Base-by-base conservation (phyloP, 176 grass and related monocot species). In the Cenchrus fungigraminus region DNA sequence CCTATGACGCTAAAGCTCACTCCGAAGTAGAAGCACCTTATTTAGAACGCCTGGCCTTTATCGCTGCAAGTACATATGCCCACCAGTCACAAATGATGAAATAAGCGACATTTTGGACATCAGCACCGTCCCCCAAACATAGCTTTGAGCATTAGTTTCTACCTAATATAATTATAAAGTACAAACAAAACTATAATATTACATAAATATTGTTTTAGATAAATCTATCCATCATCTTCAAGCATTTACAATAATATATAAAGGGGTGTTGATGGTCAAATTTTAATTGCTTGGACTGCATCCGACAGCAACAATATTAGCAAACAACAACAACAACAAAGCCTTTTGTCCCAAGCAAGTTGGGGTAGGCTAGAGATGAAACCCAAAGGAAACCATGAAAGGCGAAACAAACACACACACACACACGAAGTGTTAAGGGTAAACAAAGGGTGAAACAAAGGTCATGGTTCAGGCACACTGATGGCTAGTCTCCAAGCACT, bases 1-100 rank as follows among this genome's bases (percentile, higher is more conserved):
- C 68, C 15, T 71, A 40, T 88, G 8, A 69, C n/a, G 9, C 55
- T 8, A 43, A 78, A 60, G 20, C 77, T 37, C 22, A 47, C 47
- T 81, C 9, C 6, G 22, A 63, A 32, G 72, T 73, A 80, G 16
- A 44, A 15, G 72, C 43, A 69, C 53, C 58, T 74, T 47, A n/a
- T 74, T 54, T 61, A 64, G 4, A 80, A 80, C 52, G 29, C 43
- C 19, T 54, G 84, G 19, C 25, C 15, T 4, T 76, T 71, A 31
- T 31, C 0, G 40, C 66, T 71, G 20, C 13, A 32, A 53, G 68
- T 53, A 13, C 29, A 68, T 68, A 56, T 5, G 55, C 47, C 20
- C 46, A 20, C 62, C 29, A 22, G 29, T 71, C 15, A 55, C 4
- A 59, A 59, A 74, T 53, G 47, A 53, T 74, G 47, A 53, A 32